Conservation (phyloP, 164 flowering plant genomes). For the Cinnamomum chago region DNA sequence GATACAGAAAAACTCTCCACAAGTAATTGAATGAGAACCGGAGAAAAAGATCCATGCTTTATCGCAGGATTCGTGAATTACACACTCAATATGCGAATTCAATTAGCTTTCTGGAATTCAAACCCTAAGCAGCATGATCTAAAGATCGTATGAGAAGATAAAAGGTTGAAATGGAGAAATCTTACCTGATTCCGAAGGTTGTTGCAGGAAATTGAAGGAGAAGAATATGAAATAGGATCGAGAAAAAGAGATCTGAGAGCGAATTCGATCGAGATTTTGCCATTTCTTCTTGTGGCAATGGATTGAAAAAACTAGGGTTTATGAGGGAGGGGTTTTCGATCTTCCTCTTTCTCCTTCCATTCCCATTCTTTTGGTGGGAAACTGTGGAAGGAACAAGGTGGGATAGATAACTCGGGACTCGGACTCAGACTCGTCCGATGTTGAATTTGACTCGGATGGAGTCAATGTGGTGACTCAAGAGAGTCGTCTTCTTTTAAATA, state of each 20-base stretch:
- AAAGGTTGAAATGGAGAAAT: not conserved
- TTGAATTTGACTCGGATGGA: too few relatives aligned
- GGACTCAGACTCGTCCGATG: too few relatives aligned
- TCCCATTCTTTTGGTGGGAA: too few relatives aligned
- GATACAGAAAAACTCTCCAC: not conserved
- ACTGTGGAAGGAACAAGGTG: too few relatives aligned
- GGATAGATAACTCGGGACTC: too few relatives aligned
- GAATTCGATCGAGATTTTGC: not conserved
- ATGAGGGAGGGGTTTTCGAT: not conserved
- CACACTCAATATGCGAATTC: not conserved
- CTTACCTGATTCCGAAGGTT: constrained; percentile 20
- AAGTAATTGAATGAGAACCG: not conserved
- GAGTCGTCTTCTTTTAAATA: too few relatives aligned
- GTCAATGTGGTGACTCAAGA: too few relatives aligned
- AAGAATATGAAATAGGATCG: constrained; percentile 6
- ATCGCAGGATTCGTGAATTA: not conserved
- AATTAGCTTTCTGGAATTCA: not conserved
- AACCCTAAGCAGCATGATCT: not conserved
- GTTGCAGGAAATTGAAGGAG: constrained; percentile 18
- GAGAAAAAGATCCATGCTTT: not conserved
- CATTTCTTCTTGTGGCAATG: not conserved
- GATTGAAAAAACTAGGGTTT: not conserved
- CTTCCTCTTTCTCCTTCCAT: too few relatives aligned
- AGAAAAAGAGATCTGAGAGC: not conserved
- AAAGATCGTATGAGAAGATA: not conserved